Evolutionary conservation across 805 yeast species (phyloP).

Genomic region (Torulaspora maleeae): DNA sequence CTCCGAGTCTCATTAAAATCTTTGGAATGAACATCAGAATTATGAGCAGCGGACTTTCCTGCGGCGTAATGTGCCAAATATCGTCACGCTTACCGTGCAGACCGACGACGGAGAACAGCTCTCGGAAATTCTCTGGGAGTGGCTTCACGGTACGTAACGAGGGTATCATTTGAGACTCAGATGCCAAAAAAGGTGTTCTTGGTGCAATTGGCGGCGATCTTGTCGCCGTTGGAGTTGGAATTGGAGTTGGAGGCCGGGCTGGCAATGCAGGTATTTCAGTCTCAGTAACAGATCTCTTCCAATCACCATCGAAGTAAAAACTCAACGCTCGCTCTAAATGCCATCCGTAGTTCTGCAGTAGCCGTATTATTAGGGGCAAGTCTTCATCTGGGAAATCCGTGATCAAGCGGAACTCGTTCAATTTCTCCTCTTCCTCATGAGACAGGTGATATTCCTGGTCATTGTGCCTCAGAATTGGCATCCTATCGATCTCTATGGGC

Average conservation of each 20-base stretch:
- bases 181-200: constrained; percentile 9
- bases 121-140: constrained; percentile 31
- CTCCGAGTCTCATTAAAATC: constrained; percentile 30
- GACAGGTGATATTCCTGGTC: constrained; percentile 33
- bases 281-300: constrained; percentile 28
- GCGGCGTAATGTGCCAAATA: constrained; percentile 8
- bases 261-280: constrained; percentile 10
- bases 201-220: background rate
- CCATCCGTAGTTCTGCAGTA: constrained; percentile 53
- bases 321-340: constrained; percentile 58
- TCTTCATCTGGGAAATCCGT: constrained; percentile 47
- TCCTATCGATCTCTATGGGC: constrained; percentile 5
- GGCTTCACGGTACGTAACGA: constrained; percentile 35
- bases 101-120: constrained; percentile 26
- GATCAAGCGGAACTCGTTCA: constrained; percentile 48
- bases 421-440: constrained; percentile 41
- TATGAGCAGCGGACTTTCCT: constrained; percentile 41
- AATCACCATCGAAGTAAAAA: constrained; percentile 55
- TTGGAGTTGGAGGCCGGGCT: constrained; percentile 12
- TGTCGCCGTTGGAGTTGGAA: constrained; percentile 8
- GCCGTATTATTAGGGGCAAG: constrained; percentile 41
- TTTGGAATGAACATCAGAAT: constrained; percentile 54
- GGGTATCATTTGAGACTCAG: constrained; percentile 19
- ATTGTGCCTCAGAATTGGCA: constrained; percentile 28
- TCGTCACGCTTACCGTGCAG: constrained; percentile 14